These are phyloP conservation scores for Glycine latifolia DNA, from an alignment of 306 rosid species.

Conservation along the genomic window DNA sequence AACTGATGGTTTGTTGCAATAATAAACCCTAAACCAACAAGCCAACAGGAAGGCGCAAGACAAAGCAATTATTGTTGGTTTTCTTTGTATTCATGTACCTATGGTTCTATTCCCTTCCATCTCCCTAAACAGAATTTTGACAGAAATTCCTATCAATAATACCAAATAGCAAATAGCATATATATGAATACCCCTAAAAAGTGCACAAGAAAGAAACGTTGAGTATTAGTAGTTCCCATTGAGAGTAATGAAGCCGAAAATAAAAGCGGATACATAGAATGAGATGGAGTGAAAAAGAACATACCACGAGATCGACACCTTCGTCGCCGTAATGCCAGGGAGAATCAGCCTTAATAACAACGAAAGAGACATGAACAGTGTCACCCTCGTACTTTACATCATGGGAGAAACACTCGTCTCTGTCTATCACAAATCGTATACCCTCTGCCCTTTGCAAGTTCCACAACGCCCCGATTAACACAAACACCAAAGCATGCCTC, in stretches of 20 bases:
- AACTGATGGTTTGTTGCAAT: not conserved
- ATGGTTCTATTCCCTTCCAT: not conserved
- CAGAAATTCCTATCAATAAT: too few relatives aligned
- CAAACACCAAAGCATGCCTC: constrained; percentile 50
- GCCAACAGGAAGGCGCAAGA: not conserved
- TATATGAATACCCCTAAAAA: too few relatives aligned
- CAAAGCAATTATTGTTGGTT: not conserved
- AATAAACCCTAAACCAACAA: not conserved
- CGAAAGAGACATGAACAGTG: constrained; percentile 84
- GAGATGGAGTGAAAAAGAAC: constrained; percentile 3
- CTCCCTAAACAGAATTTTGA: too few relatives aligned
- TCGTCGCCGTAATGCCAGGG: constrained; percentile 70
- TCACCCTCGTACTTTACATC: constrained; percentile 83
- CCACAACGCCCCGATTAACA: constrained; percentile 48
- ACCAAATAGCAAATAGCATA: too few relatives aligned
- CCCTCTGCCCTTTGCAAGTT: constrained; percentile 60
- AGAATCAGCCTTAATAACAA: constrained; percentile 85
- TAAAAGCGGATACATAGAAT: too few relatives aligned
- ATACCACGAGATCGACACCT: constrained; percentile 92
- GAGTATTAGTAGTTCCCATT: too few relatives aligned
- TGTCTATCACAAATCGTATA: constrained; percentile 82
- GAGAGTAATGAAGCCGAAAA: too few relatives aligned
- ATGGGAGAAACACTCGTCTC: constrained; percentile 88
- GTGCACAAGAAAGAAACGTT: too few relatives aligned
- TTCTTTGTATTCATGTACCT: not conserved